Evolutionary conservation across 2,329 filamentous ascomycete species (phyloP).

Genomic region (Sclerotinia borealis): DNA sequence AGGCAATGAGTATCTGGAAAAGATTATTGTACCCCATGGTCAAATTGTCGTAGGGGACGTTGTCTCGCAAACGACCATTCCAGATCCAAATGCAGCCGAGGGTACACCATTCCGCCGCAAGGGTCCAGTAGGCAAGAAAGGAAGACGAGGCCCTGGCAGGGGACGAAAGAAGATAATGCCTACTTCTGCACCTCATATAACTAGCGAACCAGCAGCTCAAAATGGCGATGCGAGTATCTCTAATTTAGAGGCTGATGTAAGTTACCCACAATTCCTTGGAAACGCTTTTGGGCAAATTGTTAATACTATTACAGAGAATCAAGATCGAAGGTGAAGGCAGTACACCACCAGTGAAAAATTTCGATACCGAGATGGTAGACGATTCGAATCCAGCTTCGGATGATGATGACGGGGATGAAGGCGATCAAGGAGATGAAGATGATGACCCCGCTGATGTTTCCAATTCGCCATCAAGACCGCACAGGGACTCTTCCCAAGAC

Average conservation of each 20-base stretch:
- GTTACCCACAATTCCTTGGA: conserved; percentile 5
- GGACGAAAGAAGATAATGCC: conserved; percentile 59
- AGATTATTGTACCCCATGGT: conserved; percentile 74
- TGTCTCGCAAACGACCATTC: conserved; percentile 55
- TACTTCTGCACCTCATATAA: conserved; percentile 12
- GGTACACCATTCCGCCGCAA: conserved; percentile 52
- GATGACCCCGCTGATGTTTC: conserved; percentile 36
- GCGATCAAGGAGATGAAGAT: conserved; percentile 39
- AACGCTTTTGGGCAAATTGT: not conserved
- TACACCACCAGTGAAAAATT: conserved; percentile 18
- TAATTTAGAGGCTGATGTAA: conserved; percentile 22
- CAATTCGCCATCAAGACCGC: conserved; percentile 30
- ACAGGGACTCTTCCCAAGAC: conserved; percentile 16
- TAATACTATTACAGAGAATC: conserved; percentile 20
- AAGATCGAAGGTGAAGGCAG: conserved; percentile 23
- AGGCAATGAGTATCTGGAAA: conserved; percentile 78
- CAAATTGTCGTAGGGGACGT: conserved; percentile 79
- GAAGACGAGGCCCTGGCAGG: conserved; percentile 71
- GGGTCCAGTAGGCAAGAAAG: conserved; percentile 56
- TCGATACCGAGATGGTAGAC: conserved; percentile 33
- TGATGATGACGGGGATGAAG: conserved; percentile 28
- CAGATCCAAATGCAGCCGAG: conserved; percentile 49
- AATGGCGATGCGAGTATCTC: conserved; percentile 10
- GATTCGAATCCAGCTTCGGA: conserved; percentile 28
- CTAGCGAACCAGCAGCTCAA: conserved; percentile 20